These are phyloP conservation scores for Diaporthe australafricana DNA, from an alignment of 2,329 filamentous ascomycete genomes.

Conservation along the genomic window DNA sequence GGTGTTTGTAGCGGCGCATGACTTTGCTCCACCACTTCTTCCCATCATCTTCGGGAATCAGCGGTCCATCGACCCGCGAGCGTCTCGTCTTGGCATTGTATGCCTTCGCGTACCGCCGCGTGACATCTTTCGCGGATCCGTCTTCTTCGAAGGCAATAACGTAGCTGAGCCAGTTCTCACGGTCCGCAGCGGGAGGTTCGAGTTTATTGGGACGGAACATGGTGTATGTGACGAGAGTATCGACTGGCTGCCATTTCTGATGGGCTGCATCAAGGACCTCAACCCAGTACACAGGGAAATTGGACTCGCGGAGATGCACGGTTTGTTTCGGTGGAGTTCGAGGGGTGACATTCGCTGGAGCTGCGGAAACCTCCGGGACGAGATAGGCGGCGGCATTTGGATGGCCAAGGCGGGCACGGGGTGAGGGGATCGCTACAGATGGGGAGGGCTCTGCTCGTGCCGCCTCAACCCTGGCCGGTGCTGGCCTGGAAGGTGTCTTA, in stretches of 20 bases:
- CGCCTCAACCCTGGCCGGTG: conserved; percentile 1
- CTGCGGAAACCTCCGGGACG: conserved; percentile 56
- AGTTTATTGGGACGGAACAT: conserved; percentile 81
- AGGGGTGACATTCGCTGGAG: conserved; percentile 48
- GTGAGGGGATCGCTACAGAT: conserved; percentile 47
- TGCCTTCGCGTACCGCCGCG: conserved; percentile 85
- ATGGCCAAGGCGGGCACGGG: conserved; percentile 63
- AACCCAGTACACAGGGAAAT: conserved; percentile 92
- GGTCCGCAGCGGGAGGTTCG: conserved; percentile 85
- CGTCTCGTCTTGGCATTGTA: conserved; percentile 92
- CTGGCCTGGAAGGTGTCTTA: conserved; percentile 45
- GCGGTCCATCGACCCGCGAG: conserved; percentile 75
- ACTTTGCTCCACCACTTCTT: conserved; percentile 64
- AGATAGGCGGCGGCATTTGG: conserved; percentile 65
- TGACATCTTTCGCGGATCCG: conserved; percentile 84
- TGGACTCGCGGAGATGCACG: conserved; percentile 72
- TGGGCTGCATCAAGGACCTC: conserved; percentile 88
- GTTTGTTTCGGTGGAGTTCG: conserved; percentile 45
- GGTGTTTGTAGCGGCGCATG: conserved; percentile 57
- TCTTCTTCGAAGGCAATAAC: conserved; percentile 88
- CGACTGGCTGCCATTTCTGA: conserved; percentile 92
- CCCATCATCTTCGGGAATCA: conserved; percentile 47
- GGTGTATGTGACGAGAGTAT: conserved; percentile 83
- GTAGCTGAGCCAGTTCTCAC: conserved; percentile 82
- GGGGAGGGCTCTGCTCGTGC: conserved; percentile 43